These are phyloP conservation scores for Fusarium algeriense DNA, from an alignment of 2,329 filamentous ascomycete species.

Conservation along the genomic window DNA sequence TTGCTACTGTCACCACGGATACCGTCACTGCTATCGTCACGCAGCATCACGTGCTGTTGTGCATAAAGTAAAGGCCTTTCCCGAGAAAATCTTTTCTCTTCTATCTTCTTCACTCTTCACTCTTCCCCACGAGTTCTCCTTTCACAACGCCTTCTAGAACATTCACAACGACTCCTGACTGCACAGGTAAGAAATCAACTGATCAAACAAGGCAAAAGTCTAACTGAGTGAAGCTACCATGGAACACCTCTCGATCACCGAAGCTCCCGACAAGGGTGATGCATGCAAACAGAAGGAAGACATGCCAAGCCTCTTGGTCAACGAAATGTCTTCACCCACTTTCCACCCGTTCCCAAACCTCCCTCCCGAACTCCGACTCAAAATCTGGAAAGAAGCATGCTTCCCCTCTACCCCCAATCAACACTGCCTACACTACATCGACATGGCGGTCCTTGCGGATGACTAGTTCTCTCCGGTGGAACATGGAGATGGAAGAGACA, in stretches of 20 bases:
- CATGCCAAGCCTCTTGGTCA: not conserved
- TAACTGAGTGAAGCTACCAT: not conserved
- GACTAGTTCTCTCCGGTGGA: rapidly evolving
- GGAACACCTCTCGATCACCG: not conserved
- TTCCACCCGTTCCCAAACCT: not conserved
- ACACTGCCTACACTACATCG: not conserved
- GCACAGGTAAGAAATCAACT: not conserved
- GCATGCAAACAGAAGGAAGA: not conserved
- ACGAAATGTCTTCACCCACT: rapidly evolving
- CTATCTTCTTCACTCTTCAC: not conserved
- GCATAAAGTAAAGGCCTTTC: not conserved
- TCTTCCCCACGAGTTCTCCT: not conserved
- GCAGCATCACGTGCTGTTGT: not conserved
- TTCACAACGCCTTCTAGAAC: rapidly evolving
- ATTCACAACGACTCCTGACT: not conserved
- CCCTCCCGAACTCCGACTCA: not conserved
- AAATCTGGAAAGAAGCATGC: conserved; percentile 10
- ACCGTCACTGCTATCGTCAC: not conserved
- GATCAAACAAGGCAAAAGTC: too few relatives aligned
- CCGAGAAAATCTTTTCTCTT: too few relatives aligned
- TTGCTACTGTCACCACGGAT: not conserved
- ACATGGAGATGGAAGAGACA: too few relatives aligned
- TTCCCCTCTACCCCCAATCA: not conserved
- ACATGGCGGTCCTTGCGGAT: not conserved
- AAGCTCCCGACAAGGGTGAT: rapidly evolving